A percentile compares a stretch with the other conserved stretches of the same genome.
phyloP scores from a whole-genome alignment of 2,329 filamentous ascomycete genomes.

The Xylaria sp. region DNA sequence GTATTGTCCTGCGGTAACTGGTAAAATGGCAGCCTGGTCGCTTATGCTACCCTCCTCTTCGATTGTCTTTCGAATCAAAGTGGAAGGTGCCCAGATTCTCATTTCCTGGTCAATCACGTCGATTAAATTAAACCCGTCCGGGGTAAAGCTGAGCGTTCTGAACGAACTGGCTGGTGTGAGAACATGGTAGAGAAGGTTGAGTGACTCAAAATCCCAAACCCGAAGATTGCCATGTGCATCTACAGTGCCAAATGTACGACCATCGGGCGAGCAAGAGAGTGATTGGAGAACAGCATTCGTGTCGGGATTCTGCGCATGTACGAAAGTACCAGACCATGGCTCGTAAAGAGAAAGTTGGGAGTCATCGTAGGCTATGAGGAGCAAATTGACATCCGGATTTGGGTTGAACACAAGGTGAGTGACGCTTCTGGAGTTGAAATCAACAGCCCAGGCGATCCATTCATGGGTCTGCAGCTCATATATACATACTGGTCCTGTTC shows the following conservation, averaged over 20 bases:
- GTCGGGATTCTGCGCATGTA: conserved; percentile 1
- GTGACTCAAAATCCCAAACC: conserved; percentile 14
- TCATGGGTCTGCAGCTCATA: conserved; percentile 12
- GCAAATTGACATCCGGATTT: conserved; percentile 8
- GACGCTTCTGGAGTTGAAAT: not conserved
- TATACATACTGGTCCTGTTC: not conserved
- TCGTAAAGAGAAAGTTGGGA: conserved; percentile 3
- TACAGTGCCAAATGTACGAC: not conserved
- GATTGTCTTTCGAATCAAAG: not conserved
- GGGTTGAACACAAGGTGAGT: conserved; percentile 15
- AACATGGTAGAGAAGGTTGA: not conserved
- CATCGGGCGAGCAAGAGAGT: conserved; percentile 5
- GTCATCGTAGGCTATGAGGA: conserved; percentile 16
- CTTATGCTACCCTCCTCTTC: not conserved
- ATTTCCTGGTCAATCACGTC: conserved; percentile 7
- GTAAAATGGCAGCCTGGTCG: not conserved
- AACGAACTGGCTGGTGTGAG: not conserved
- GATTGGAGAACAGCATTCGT: not conserved
- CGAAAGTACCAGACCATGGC: conserved; percentile 9
- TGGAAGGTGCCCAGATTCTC: conserved; percentile 3
- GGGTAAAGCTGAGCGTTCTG: not conserved
- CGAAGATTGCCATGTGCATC: conserved; percentile 2
- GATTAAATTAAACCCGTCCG: not conserved
- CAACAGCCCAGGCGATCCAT: conserved; percentile 2
- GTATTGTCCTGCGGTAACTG: not conserved